phyloP scores from a whole-genome alignment of 208 protist species.

The Trypanosomatidae sp. region DNA sequence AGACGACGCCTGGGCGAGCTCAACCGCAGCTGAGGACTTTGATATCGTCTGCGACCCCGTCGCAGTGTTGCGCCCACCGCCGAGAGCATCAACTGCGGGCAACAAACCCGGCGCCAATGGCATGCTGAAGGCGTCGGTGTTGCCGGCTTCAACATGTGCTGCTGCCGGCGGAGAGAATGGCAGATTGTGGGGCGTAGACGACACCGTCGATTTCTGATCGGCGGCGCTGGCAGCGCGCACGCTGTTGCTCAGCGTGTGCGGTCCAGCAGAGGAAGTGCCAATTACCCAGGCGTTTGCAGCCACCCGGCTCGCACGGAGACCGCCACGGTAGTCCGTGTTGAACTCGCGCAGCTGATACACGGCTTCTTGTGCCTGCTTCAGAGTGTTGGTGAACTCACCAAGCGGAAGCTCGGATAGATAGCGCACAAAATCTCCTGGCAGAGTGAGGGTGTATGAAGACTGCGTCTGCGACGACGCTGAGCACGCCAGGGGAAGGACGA shows the following conservation, averaged over 20 bases:
- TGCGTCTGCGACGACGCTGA: background rate
- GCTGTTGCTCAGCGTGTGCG: constrained; percentile 47
- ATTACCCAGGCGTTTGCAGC: background rate
- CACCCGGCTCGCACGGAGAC: constrained; percentile 13
- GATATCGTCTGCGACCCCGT: background rate
- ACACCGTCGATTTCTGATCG: background rate
- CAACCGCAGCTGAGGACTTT: background rate
- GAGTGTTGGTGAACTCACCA: constrained; percentile 31
- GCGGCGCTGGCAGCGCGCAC: background rate
- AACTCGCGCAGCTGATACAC: constrained; percentile 50
- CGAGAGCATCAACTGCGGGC: constrained; percentile 2
- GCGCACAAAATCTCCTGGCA: constrained; percentile 17
- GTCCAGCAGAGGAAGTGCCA: background rate
- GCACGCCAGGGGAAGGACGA: constrained; percentile 39
- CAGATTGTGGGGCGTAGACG: background rate
- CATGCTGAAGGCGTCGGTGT: constrained; percentile 17
- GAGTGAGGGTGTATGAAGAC: background rate
- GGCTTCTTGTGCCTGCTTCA: constrained; percentile 47
- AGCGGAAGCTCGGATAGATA: constrained; percentile 42
- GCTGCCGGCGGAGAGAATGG: background rate
- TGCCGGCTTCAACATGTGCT: background rate
- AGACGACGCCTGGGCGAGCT: background rate
- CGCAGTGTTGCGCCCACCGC: background rate
- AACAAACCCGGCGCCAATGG: constrained; percentile 19
- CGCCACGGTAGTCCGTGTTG: constrained; percentile 64